Base-by-base conservation (phyloP, 2,329 filamentous ascomycete species). In the Pseudogymnoascus sp. region DNA sequence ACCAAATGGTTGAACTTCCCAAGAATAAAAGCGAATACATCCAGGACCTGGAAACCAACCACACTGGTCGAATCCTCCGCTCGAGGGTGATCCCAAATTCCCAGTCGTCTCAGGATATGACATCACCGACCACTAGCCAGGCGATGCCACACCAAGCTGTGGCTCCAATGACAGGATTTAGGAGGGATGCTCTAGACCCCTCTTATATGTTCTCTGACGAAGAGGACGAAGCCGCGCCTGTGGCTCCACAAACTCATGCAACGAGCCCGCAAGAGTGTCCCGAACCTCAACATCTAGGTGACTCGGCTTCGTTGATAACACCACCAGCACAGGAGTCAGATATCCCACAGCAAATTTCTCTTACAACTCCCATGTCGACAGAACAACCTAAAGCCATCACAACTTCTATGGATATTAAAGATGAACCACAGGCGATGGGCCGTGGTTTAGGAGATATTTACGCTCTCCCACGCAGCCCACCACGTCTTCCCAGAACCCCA, bases 161-260 rank as follows among this genome's bases (percentile, higher is more conserved):
- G 8, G n/a, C 9, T 4, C 60, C 58, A 62, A 36, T 27, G n/a
- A 41, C 41, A 31, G 21, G 15, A 4, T 63, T 64, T 38, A 29
- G 25, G 17, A 65, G 66, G 25, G 70, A 69, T 48, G 31, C 25
- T 9, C 33, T 70, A 35, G 67, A 71, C 60, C 65, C 69, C 8
- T 65, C 66, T 17, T 71, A 72, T 61, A 67, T 63, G 10, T 76
- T 76, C 62, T 77, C 74, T 0, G 75, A 77, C 61, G 75, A 77
- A 7, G 74, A 77, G 13, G 67, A 70, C 29, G 64, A 66, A 10
- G 41, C 31, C n/a, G 36, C 17, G 17, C 29, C 36, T 13, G 15
- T 63, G 39, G 35, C 58, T 12, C 48, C 59, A 59, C 35, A 8
- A 35, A 48, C 51, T 29, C 31, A 29, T 41, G 1, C 48, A 9